A percentile compares a stretch with the other conserved stretches of the same genome.
Conservation (phyloP, 768 basidiomycete genomes). For the Glaciozyma antarctica region DNA sequence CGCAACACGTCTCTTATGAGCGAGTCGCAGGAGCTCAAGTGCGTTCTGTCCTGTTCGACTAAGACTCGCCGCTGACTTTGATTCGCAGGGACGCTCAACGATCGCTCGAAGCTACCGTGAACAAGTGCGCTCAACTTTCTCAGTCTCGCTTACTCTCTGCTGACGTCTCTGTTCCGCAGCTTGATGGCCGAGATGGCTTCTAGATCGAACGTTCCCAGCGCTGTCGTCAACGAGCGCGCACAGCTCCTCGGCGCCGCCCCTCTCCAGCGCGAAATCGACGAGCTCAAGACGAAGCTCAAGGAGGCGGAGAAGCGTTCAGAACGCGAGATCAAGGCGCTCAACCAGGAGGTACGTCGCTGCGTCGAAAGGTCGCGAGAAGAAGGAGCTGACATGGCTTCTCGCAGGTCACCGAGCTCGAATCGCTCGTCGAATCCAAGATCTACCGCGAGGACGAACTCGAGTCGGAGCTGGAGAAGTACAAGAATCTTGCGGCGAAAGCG, state of each 20-base stretch:
- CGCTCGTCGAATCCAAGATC: constrained; percentile 90
- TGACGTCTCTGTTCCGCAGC: constrained; percentile 1
- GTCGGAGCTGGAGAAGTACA: constrained; percentile 65
- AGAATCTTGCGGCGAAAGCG: constrained; percentile 43
- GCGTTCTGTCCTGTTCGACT: constrained; percentile 43
- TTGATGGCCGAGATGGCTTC: constrained; percentile 24
- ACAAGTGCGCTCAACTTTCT: constrained; percentile 47
- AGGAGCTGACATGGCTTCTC: constrained; percentile 45
- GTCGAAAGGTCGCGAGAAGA: too few relatives aligned
- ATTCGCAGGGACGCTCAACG: constrained; percentile 53
- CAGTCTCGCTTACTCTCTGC: neutral
- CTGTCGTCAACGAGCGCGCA: neutral
- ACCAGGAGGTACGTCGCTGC: constrained; percentile 51
- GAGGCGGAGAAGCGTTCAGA: constrained; percentile 37
- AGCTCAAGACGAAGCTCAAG: constrained; percentile 28
- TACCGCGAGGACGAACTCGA: constrained; percentile 88
- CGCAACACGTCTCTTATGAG: constrained; percentile 63
- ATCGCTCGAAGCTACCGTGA: constrained; percentile 64
- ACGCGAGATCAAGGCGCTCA: constrained; percentile 58
- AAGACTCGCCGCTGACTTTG: neutral
- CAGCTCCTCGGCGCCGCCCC: constrained; percentile 10
- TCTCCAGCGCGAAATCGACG: constrained; percentile 47
- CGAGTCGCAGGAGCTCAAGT: constrained; percentile 62
- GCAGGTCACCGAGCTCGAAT: constrained; percentile 84
- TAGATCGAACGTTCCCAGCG: constrained; percentile 44